Evolutionary conservation across 331 rosid genomes (phyloP), one percentile per base, ranked within the genome.

Genomic region (Ulmus americana): DNA sequence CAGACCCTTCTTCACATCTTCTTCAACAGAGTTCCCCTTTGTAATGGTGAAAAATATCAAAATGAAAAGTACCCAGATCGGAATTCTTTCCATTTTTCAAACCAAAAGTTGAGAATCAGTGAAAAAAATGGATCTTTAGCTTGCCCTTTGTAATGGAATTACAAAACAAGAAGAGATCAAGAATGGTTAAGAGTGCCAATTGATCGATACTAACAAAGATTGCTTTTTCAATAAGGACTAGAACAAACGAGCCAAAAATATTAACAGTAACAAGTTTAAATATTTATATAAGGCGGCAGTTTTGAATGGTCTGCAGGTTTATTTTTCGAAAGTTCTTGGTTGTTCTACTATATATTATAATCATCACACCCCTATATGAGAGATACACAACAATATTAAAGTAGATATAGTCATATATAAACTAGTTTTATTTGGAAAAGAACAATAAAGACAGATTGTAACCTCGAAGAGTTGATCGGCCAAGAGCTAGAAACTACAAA

Each of bases 271-370:
- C 67, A 39, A 67, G 10, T 51, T 49, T 53, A 55, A 68, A 28
- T 28, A 28, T 38, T 38, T 11, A 49, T 59, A 41, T 55, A 6
- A 38, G 86, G 86, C 88, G 91, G 95, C 91, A 39, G 54, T 58
- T 76, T 77, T 82, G 82, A 78, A 65, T 11, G 38, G 84, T 70
- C 69, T 8, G 41, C 39, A 3, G 12, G 42, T 56, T 65, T 68
- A 72, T 53, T 57, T 60, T 73, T 75, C 71, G 58, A 48, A 22
- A 18, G 55, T 7, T 9, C 39, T 73, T 55, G 54, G 1, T 66
- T 22, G 63, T 51, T 46, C 58, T 59, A 47, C 50, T 58, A 11
- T 13, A 58, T 48, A 28, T 28, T 5, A 56, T 46, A n/a, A 38
- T 48, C 6, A 8, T 28, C 45, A 3, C 47, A 35, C 35, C 38